Percentiles rank a stretch among this genome's conserved stretches.
Conservation (phyloP, 2,329 filamentous ascomycete species). For the Clonostachys sp. region DNA sequence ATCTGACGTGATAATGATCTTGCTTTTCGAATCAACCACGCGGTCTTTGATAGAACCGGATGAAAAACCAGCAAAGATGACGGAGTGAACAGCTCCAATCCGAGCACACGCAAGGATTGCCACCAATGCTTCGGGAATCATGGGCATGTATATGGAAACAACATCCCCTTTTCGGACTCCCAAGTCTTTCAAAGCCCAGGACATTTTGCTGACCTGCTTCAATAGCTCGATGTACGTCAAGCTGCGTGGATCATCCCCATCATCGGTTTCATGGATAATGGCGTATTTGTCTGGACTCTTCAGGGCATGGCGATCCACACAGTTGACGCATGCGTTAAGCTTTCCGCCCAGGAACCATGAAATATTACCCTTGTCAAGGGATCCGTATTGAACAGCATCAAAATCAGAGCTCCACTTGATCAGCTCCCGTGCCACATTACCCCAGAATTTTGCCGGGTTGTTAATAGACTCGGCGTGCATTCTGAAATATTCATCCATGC, state of each 20-base stretch:
- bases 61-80: constrained; percentile 97
- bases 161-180: constrained; percentile 97
- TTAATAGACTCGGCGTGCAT: constrained; percentile 82
- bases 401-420: constrained; percentile 91
- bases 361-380: constrained; percentile 73
- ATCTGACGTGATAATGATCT: constrained; percentile 93
- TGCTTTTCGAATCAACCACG: constrained; percentile 84
- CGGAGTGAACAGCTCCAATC: constrained; percentile 94
- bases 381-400: constrained; percentile 78
- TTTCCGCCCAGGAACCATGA: constrained; percentile 94
- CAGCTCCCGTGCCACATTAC: constrained; percentile 75
- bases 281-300: constrained; percentile 89
- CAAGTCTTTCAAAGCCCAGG: constrained; percentile 88
- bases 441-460: constrained; percentile 89
- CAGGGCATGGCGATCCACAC: constrained; percentile 93
- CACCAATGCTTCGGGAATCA: constrained; percentile 95
- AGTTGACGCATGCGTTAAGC: constrained; percentile 96
- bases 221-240: constrained; percentile 93
- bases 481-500: constrained; percentile 61
- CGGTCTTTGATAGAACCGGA: constrained; percentile 93
- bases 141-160: constrained; percentile 94
- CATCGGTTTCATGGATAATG: constrained; percentile 98
- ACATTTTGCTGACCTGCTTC: constrained; percentile 81
- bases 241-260: constrained; percentile 77
- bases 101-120: constrained; percentile 87